Conservation (phyloP, 345 rosid species). For the Conringia planisiliqua region DNA sequence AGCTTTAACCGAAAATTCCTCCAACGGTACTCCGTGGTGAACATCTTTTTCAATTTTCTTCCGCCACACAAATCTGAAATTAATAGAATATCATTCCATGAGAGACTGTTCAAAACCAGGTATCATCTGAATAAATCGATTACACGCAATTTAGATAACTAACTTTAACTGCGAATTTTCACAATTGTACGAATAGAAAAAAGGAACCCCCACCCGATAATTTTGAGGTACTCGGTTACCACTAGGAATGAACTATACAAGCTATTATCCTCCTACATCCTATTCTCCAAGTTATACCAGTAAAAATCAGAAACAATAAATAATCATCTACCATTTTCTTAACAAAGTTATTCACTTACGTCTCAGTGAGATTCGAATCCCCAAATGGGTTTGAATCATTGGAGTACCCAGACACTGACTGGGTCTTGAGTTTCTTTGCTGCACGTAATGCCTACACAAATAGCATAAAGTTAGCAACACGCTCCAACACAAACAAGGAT, state of each 20-base stretch:
- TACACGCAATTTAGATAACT: background rate
- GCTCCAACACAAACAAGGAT: background rate
- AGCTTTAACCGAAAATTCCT: constrained; percentile 65
- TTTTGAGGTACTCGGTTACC: background rate
- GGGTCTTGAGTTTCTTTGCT: constrained; percentile 79
- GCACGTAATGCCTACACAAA: constrained; percentile 56
- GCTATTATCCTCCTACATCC: background rate
- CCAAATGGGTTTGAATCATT: constrained; percentile 97
- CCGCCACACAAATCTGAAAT: constrained; percentile 81
- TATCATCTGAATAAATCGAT: background rate
- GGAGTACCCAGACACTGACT: constrained; percentile 76
- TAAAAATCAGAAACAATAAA: background rate
- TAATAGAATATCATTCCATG: background rate
- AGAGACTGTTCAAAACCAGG: constrained; percentile 2
- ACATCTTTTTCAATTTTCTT: constrained; percentile 94
- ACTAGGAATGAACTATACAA: background rate
- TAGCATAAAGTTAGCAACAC: constrained; percentile 7
- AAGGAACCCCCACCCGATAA: background rate
- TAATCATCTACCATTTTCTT: background rate
- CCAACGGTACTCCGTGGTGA: constrained; percentile 58
- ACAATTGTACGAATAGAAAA: background rate
- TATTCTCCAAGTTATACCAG: background rate
- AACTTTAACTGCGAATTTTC: background rate
- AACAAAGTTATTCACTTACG: constrained; percentile 42
- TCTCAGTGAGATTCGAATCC: constrained; percentile 85